Conservation (phyloP, 192 early-diverging fungal species). For the Dissophora ornata region DNA sequence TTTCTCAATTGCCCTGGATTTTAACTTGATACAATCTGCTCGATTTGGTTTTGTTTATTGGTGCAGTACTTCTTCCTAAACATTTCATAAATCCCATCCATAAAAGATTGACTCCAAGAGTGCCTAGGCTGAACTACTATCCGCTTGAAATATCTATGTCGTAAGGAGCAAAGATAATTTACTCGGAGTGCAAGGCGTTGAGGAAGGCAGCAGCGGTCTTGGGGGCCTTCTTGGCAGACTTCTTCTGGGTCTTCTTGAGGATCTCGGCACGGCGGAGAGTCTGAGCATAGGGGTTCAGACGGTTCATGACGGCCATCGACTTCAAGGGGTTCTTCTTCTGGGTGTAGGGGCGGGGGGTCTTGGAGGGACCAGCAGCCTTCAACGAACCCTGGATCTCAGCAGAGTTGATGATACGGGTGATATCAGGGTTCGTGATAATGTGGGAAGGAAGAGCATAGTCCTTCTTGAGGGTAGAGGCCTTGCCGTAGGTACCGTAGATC, state of each 20-base stretch:
- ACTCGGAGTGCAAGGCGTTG: conserved; percentile 51
- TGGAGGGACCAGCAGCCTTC: conserved; percentile 80
- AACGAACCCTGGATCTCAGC: conserved; percentile 96
- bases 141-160: conserved; percentile 16
- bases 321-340: conserved; percentile 99
- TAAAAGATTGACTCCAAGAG: not conserved
- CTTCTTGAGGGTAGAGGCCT: conserved; percentile 86
- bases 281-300: conserved; percentile 97
- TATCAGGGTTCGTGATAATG: conserved; percentile 94
- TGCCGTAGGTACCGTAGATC: conserved; percentile 90
- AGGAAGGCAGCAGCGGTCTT: conserved; percentile 55
- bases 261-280: conserved; percentile 85
- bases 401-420: conserved; percentile 95
- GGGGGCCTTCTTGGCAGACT: conserved; percentile 57
- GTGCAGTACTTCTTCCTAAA: conserved; percentile 1
- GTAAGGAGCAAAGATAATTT: conserved; percentile 27
- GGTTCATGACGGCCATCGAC: conserved; percentile 90
- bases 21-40: too few relatives aligned
- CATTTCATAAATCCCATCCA: conserved; percentile 4
- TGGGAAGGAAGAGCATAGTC: conserved; percentile 87
- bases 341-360: conserved; percentile 91
- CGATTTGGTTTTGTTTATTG: conserved; percentile 33
- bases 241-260: conserved; percentile 57
- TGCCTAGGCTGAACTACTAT: conserved; percentile 9
- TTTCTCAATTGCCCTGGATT: too few relatives aligned